Conservation (phyloP, 306 rosid species). For the Prunus mira region DNA sequence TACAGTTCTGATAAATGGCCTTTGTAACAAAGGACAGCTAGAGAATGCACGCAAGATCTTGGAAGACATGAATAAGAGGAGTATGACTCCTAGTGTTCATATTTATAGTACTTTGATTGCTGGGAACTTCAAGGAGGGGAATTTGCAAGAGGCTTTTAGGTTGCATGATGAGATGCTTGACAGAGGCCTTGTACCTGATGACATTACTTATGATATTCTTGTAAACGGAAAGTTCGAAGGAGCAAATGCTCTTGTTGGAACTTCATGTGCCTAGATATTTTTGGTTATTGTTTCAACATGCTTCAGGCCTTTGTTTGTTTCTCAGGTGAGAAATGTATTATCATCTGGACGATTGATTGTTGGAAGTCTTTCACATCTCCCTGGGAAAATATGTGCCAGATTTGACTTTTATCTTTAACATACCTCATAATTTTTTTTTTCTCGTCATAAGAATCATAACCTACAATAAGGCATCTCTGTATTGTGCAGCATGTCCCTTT, state of each 20-base stretch:
- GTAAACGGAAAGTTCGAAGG: conserved; percentile 55
- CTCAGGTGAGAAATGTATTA: background rate
- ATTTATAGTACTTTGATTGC: conserved; percentile 64
- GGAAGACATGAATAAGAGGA: conserved; percentile 51
- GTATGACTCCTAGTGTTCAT: conserved; percentile 49
- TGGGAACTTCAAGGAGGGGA: conserved; percentile 66
- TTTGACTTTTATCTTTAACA: background rate
- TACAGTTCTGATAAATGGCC: conserved; percentile 54
- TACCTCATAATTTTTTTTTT: background rate
- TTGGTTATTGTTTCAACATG: background rate
- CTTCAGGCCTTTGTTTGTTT: background rate
- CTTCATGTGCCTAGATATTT: conserved; percentile 3
- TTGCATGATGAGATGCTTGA: conserved; percentile 88
- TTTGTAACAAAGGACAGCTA: conserved; percentile 57
- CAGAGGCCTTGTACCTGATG: conserved; percentile 66
- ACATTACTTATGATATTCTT: conserved; percentile 60
- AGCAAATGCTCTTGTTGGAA: conserved; percentile 18
- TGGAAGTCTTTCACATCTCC: background rate
- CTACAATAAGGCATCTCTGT: background rate
- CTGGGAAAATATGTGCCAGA: background rate
- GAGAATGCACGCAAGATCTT: conserved; percentile 56
- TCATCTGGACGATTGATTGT: background rate
- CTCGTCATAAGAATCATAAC: background rate
- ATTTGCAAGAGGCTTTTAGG: conserved; percentile 65
- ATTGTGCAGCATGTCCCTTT: background rate